Conservation (phyloP, 176 grass and related monocot species). For the Miscanthus lutarioriparius region DNA sequence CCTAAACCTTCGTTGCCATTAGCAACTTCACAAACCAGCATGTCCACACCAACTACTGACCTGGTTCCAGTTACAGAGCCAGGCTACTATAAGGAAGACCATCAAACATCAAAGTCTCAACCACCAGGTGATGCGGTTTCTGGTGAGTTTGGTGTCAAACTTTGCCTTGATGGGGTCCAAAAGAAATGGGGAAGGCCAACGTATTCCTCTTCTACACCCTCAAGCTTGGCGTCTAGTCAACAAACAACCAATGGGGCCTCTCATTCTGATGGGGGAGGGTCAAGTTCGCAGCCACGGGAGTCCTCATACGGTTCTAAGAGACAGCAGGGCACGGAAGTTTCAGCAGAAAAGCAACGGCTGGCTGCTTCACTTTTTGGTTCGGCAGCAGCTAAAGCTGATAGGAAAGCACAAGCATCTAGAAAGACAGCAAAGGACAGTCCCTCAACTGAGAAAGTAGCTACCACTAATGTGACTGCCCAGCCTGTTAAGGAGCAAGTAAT, state of each 20-base stretch:
- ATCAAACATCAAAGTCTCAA: slow-evolving; percentile 55
- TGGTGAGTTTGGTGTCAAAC: slow-evolving; percentile 65
- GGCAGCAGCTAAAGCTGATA: slow-evolving; percentile 60
- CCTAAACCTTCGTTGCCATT: slow-evolving; percentile 62
- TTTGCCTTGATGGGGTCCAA: slow-evolving; percentile 92
- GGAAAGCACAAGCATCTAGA: slow-evolving; percentile 45
- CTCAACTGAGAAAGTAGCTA: slow-evolving; percentile 45
- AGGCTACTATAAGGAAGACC: slow-evolving; percentile 67
- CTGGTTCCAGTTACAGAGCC: slow-evolving; percentile 74
- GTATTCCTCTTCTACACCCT: slow-evolving; percentile 78
- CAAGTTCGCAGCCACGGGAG: slow-evolving; percentile 52
- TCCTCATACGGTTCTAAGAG: slow-evolving; percentile 58
- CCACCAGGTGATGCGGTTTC: slow-evolving; percentile 51
- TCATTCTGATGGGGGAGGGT: slow-evolving; percentile 50
- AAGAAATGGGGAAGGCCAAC: slow-evolving; percentile 92
- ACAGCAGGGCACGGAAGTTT: slow-evolving; percentile 69
- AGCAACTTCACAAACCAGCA: slow-evolving; percentile 42
- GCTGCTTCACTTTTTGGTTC: slow-evolving; percentile 95
- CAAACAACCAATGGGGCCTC: slow-evolving; percentile 63
- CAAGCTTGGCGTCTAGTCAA: slow-evolving; percentile 60
- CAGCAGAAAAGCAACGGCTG: slow-evolving; percentile 85
- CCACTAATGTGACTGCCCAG: slow-evolving; percentile 39
- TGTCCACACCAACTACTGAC: slow-evolving; percentile 50
- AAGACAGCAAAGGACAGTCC: slow-evolving; percentile 55
- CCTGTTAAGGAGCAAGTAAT: slow-evolving; percentile 58